Base-by-base conservation (phyloP, 306 rosid species). In the Astragalus glycyphyllos region DNA sequence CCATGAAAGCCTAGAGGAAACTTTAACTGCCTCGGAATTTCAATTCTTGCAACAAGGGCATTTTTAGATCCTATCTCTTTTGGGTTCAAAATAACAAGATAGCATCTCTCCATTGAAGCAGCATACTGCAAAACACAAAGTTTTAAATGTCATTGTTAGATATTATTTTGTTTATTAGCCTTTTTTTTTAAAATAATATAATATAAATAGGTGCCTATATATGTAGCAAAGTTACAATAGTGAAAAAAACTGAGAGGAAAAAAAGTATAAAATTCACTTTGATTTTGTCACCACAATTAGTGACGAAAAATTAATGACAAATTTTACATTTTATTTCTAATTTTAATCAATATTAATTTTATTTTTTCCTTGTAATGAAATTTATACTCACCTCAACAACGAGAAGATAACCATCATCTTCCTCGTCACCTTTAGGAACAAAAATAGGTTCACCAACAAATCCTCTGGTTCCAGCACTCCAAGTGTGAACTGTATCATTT, bases 1-100 rank as follows among this genome's bases (percentile, higher is more conserved):
- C 97, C 97, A 79, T 84, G 96, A 56, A 93, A 93, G 6, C 96
- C 97, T 5, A 93, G 83, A 51, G 97, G 97, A 49, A 93, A 90
- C 63, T 87, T 88, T 12, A 90, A 79, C 40, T 88, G 89, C 81
- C 55, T 88, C 14, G 98, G 97, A 79, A 90, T 87, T 79, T 88
- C 96, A 46, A 88, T 84, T 73, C 89, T 90, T 0, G 94, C 94
- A 8, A 88, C 84, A 35, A 88, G 82, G 31, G 94, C 94, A 60
- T 90, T 80, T n/a, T 62, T 71, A 68, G 79, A 65, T 60, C 98
- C 98, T 10, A 90, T 81, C 73, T 20, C 76, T 63, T 75, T 79
- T 4, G 97, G 83, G 40, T 93, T 73, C 62, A 88, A 79, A 49
- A 93, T 72, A 6, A 87, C 83, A 12, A 93, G 86, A 73, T 81